Conservation (phyloP, 441 rosid genomes). For the Caryocar brasiliense region DNA sequence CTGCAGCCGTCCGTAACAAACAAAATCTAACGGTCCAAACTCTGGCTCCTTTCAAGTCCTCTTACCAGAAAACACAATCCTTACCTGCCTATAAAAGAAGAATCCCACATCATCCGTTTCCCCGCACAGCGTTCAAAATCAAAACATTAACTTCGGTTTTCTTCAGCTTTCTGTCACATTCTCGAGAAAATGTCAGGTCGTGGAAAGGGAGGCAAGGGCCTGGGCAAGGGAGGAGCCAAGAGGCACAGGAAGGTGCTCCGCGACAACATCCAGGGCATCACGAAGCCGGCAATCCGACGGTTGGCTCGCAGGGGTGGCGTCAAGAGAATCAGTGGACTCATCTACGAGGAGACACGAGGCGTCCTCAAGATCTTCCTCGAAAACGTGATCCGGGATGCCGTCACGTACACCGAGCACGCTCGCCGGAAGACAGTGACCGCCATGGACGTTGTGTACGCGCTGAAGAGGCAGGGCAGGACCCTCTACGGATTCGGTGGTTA, state of each 20-base stretch:
- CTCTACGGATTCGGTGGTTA: no score
- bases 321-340: slow-evolving; percentile 3
- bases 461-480: slow-evolving; percentile 1
- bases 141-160: no score
- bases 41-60: no score
- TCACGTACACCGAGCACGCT: slow-evolving; percentile 4
- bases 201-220: slow-evolving; percentile 1
- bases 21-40: no score
- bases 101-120: no score
- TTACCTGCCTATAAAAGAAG: no score
- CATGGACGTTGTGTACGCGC: slow-evolving; percentile 2
- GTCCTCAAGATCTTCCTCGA: no score
- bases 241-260: slow-evolving; percentile 4
- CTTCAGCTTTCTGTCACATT: neutral
- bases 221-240: slow-evolving; percentile 7
- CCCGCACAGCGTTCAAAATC: no score
- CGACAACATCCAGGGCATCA: slow-evolving; percentile 3
- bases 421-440: slow-evolving; percentile 2
- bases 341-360: slow-evolving; percentile 1
- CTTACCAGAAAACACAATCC: no score
- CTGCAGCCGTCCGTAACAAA: no score
- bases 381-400: no score
- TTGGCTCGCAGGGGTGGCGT: slow-evolving; percentile 3
- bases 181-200: neutral
- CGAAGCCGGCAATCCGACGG: slow-evolving; percentile 1